Base-by-base conservation (phyloP, 2,329 filamentous ascomycete species). In the Ophiostoma sp. region DNA sequence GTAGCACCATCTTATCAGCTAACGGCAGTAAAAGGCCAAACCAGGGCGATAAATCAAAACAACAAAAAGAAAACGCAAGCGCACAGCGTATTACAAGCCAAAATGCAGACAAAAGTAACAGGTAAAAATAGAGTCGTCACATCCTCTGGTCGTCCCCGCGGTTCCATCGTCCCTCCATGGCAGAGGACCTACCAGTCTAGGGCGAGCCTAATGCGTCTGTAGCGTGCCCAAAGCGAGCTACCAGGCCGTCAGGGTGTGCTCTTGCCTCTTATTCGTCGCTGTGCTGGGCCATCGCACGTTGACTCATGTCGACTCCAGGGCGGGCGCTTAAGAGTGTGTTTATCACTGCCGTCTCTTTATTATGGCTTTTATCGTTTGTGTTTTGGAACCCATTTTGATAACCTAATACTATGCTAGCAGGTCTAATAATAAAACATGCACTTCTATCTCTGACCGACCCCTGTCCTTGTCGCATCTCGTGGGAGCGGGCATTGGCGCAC, bases 241-340 rank as follows among this genome's bases (percentile, higher is more conserved):
- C 57, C 27, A 33, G 57, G 57, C 57, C 57, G 57, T 33, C 57
- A 62, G 17, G 60, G 35, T 65, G 44, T 27, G 69, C 20, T 67
- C 33, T 67, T 39, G 70, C 36, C 62, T 71, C 67, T 52, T 41
- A 71, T 71, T 71, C 70, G 70, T 41, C 27, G 31, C n/a, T 52
- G 64, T 17, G 62, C 27, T 17, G 64, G 27, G 39, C 10, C 52
- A 57, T 57, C n/a, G 52, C 52, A 57, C n/a, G 23, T 27, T 57
- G 52, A 15, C 52, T 57, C 52, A 57, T 27, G 23, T 57, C n/a
- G 27, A 48, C 70, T 71, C 62, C 20, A 48, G 35, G 62, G 62
- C 62, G 60, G 70, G 70, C 70, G 70, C 70, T 69, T 71, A 71
- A 39, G 35, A 27, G 23, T 60, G n/a, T 60, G 48, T 65, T 33